Percentiles rank a stretch among this genome's conserved stretches.
Conservation (phyloP, 1,284 basidiomycete species). For the Fistulinella cinereoalba region DNA sequence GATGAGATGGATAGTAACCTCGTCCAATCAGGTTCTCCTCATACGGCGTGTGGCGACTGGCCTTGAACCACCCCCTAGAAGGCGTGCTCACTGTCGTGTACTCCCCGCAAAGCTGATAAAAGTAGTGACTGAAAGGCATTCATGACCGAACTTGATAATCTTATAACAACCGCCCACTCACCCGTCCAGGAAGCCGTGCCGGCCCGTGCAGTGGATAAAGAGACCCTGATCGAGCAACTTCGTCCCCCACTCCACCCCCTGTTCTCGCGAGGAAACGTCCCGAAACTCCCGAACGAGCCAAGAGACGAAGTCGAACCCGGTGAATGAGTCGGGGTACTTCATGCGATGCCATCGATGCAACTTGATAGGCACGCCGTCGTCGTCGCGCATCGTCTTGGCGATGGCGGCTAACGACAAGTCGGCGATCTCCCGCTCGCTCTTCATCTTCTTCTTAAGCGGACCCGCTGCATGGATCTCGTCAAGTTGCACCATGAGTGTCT, state of each 20-base stretch:
- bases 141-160: neutral
- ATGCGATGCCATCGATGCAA: conserved; percentile 72
- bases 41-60: conserved; percentile 40
- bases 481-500: conserved; percentile 70
- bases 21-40: conserved; percentile 38
- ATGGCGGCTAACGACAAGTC: conserved; percentile 61
- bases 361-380: conserved; percentile 74
- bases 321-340: conserved; percentile 77
- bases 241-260: conserved; percentile 76
- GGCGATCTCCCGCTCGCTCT: conserved; percentile 66
- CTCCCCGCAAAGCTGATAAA: conserved; percentile 79
- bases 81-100: conserved; percentile 69
- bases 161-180: conserved; percentile 35
- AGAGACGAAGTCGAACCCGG: conserved; percentile 80
- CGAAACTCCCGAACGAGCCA: conserved; percentile 87
- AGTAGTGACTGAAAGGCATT: conserved; percentile 64
- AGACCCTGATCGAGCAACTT: conserved; percentile 75
- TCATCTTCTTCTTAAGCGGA: conserved; percentile 72
- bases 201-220: conserved; percentile 76
- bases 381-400: conserved; percentile 77
- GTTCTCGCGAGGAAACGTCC: conserved; percentile 76
- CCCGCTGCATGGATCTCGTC: conserved; percentile 76
- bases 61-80: conserved; percentile 59
- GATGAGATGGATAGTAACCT: conserved; percentile 40
- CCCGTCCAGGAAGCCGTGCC: conserved; percentile 85